A percentile compares a stretch with the other conserved stretches of the same genome.
Evolutionary conservation across 805 yeast species (phyloP).

Genomic region (Wickerhamiella brachini): DNA sequence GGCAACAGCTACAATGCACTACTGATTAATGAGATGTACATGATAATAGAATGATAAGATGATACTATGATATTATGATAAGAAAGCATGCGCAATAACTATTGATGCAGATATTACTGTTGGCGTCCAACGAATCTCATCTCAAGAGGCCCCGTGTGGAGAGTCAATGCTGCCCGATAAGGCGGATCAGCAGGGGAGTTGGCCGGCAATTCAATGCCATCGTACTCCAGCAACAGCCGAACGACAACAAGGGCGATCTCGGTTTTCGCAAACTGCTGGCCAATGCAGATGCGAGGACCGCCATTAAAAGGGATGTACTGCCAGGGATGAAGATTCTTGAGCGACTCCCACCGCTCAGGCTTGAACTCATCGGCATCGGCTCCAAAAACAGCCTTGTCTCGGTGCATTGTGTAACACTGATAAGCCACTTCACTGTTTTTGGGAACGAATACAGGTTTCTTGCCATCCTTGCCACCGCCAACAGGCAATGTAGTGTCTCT

Average conservation of each 20-base stretch:
- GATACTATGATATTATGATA: too few relatives aligned
- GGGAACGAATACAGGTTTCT: constrained; percentile 28
- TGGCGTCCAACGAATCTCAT: background rate
- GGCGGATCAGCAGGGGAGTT: background rate
- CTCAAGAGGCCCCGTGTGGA: background rate
- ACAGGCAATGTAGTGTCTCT: constrained; percentile 36
- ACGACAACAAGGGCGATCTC: constrained; percentile 34
- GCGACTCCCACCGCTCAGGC: constrained; percentile 37
- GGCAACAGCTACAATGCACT: too few relatives aligned
- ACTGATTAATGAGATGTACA: too few relatives aligned
- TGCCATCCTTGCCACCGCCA: constrained; percentile 36
- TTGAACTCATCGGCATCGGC: constrained; percentile 30
- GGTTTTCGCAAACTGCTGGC: constrained; percentile 43
- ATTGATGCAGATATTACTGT: too few relatives aligned
- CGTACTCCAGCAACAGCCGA: constrained; percentile 27
- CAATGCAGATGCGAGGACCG: constrained; percentile 42
- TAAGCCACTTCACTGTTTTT: constrained; percentile 34
- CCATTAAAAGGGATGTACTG: constrained; percentile 41
- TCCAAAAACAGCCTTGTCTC: constrained; percentile 30
- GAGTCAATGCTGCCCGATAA: background rate
- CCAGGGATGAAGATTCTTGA: constrained; percentile 27
- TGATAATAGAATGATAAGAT: too few relatives aligned
- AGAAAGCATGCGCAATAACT: too few relatives aligned
- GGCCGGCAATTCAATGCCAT: constrained; percentile 6
- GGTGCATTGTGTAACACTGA: constrained; percentile 32